Base-by-base conservation (phyloP, 176 grass and related monocot genomes). In the Calamus simplicifolius region DNA sequence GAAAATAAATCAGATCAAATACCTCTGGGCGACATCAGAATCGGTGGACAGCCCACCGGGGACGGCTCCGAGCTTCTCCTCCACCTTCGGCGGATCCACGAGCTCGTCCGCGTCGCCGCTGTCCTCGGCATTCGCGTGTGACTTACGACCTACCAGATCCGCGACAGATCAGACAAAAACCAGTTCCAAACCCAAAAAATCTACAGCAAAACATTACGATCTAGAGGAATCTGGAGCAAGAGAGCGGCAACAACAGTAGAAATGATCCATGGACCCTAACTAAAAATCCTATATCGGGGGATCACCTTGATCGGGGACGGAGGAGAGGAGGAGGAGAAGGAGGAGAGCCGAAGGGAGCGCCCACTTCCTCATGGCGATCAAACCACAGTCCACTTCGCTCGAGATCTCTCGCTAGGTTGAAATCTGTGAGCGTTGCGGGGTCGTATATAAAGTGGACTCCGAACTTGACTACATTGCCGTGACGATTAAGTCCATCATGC, bases 71-170 rank as follows among this genome's bases (percentile, higher is more conserved):
- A 97, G 25, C 67, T 88, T 97, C 69, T 97, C 92, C 77, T 97
- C 92, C 48, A 97, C 84, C 75, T 91, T 97, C 0, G 92, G 92
- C 7, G 71, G 81, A 73, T 91, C 85, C 1, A 71, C 81, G 48
- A 80, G 21, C 67, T 87, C 86, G n/a, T 97, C 84, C 3, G 68
- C 73, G 57, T 81, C 79, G 17, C 49, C 79, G 13, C 80, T 90
- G 72, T 90, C 92, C 65, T 97, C 92, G 0, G 92, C 92, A 78
- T 88, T 97, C 48, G 82, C 92, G 15, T 86, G 86, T n/a, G 88
- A 76, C 62, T 85, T 91, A 67, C 79, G 79, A 56, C 78, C 92
- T 97, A 68, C 77, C 80, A 63, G 69, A 48, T 64, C 43, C 71
- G 57, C 25, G 48, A 60, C 48, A 12, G 4, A 56, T 63, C 18